Evolutionary conservation across 83 land plant species (phyloP).

Genomic region (Diphasiastrum complanatum): DNA sequence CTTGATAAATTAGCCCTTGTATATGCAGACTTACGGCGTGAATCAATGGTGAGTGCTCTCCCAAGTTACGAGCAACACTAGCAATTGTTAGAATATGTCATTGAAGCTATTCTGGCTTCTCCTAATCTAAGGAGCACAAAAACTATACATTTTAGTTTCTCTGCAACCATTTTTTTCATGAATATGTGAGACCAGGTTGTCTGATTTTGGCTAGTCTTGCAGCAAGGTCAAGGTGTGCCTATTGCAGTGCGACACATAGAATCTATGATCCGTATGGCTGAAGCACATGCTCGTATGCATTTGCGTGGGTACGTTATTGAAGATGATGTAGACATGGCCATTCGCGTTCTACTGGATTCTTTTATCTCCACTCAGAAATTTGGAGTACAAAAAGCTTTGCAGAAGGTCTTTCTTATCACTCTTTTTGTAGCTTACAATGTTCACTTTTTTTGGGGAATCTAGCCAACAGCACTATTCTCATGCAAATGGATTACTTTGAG

Average conservation of each 20-base stretch:
- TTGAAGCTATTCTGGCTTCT: too few relatives aligned
- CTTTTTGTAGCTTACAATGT: too few relatives aligned
- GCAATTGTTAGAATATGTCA: too few relatives aligned
- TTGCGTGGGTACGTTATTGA: conserved; percentile 73
- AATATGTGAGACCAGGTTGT: neutral
- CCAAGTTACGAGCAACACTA: too few relatives aligned
- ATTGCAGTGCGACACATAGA: conserved; percentile 94
- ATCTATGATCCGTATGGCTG: conserved; percentile 95
- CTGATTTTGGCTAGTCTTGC: too few relatives aligned
- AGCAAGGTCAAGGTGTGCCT: conserved; percentile 98
- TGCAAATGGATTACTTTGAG: too few relatives aligned
- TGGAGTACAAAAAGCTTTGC: conserved; percentile 90
- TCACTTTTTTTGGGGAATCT: too few relatives aligned
- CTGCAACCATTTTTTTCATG: neutral
- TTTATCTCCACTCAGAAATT: conserved; percentile 94
- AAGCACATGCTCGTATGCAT: conserved; percentile 98
- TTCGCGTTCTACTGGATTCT: conserved; percentile 81
- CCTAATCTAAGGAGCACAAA: too few relatives aligned
- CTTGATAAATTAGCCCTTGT: too few relatives aligned
- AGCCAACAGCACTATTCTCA: too few relatives aligned
- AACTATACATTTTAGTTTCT: too few relatives aligned
- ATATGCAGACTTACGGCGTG: too few relatives aligned
- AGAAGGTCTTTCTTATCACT: conserved; percentile 83
- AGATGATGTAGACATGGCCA: conserved; percentile 97
- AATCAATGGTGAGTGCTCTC: neutral